Evolutionary conservation across 2,329 filamentous ascomycete species (phyloP).

Genomic region (Periconia macrospinosa): DNA sequence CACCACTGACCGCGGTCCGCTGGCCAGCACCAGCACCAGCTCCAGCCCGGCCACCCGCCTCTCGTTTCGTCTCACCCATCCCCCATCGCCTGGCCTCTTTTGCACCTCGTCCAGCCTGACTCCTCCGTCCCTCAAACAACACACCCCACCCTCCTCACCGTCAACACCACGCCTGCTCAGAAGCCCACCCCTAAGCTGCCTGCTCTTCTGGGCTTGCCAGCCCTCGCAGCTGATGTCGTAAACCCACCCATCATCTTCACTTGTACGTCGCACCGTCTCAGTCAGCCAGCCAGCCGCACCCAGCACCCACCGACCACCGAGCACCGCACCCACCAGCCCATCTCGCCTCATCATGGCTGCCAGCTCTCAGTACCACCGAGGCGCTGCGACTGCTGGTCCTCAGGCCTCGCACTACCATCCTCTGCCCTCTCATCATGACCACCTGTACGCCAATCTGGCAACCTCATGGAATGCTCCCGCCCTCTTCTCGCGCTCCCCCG

Average conservation of each 20-base stretch:
- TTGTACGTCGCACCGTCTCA: too few relatives aligned
- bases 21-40: background rate
- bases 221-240: conserved; percentile 20
- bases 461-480: conserved; percentile 28
- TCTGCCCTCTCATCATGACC: conserved; percentile 22
- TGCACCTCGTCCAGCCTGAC: conserved; percentile 23
- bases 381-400: conserved; percentile 24
- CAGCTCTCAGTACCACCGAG: conserved; percentile 34
- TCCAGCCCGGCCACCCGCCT: conserved; percentile 18
- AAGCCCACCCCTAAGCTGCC: conserved; percentile 20
- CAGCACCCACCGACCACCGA: too few relatives aligned
- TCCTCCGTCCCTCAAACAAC: conserved; percentile 17
- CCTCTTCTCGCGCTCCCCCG: conserved; percentile 21
- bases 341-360: conserved; percentile 26
- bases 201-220: conserved; percentile 16
- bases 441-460: conserved; percentile 24
- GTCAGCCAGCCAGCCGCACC: too few relatives aligned
- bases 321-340: conserved; percentile 16
- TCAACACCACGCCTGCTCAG: background rate
- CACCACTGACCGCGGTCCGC: too few relatives aligned
- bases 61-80: background rate
- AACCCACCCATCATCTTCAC: conserved; percentile 10
- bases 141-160: conserved; percentile 15
- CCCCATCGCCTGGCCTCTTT: conserved; percentile 4
- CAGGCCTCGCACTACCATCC: conserved; percentile 31